Percentiles rank a stretch among this genome's conserved stretches.
These are phyloP conservation scores for Neurospora sp. DNA, from an alignment of 495 filamentous ascomycete species.

Conservation along the genomic window DNA sequence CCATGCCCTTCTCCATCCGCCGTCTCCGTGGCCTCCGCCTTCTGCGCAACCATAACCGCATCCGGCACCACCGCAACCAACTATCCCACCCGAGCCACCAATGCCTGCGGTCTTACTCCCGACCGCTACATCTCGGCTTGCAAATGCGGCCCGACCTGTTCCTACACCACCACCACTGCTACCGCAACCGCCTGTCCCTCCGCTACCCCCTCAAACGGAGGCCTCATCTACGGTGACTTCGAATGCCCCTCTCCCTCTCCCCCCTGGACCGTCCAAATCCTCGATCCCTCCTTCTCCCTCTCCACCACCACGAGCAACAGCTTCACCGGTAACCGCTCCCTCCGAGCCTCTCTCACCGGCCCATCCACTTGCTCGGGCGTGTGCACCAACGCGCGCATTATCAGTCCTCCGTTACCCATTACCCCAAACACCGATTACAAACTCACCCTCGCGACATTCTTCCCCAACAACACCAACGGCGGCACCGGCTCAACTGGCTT, in stretches of 20 bases:
- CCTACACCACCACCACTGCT: background rate
- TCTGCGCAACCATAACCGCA: constrained; percentile 13
- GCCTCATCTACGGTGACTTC: constrained; percentile 14
- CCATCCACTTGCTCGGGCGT: background rate
- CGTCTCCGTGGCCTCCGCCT: constrained; percentile 7
- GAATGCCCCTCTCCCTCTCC: constrained; percentile 7
- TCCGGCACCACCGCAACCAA: constrained; percentile 11
- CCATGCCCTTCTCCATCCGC: constrained; percentile 10
- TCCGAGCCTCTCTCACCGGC: background rate
- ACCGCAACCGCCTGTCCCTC: constrained; percentile 6
- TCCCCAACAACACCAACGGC: background rate
- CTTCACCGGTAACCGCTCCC: background rate
- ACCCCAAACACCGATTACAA: constrained; percentile 4
- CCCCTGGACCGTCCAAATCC: constrained; percentile 11
- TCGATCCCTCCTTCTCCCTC: constrained; percentile 4
- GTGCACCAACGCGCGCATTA: background rate
- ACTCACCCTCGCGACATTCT: background rate
- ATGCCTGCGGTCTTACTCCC: constrained; percentile 9
- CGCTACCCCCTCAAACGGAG: background rate
- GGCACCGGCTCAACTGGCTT: background rate
- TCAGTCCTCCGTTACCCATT: background rate
- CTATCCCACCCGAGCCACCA: constrained; percentile 11
- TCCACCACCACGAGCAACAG: background rate
- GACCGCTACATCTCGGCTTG: constrained; percentile 14
- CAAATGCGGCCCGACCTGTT: constrained; percentile 11